Base-by-base conservation (phyloP, 306 rosid genomes). In the Quercus agrifolia region DNA sequence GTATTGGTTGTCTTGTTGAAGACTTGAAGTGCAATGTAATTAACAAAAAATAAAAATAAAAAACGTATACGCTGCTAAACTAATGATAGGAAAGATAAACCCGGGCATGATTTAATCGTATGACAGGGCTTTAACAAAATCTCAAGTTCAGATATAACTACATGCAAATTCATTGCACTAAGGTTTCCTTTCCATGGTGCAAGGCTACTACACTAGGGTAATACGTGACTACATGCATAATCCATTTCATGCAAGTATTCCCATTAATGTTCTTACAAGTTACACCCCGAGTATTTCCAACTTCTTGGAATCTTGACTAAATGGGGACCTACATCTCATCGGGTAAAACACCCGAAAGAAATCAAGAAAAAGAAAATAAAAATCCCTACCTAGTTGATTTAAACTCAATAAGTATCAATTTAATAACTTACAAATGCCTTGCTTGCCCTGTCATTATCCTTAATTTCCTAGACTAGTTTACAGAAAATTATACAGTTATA, bases 391-490 rank as follows among this genome's bases (percentile, higher is more conserved):
- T 52, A 81, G 77, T 59, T 75, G 75, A 71, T 14, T 73, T 38
- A 15, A 83, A 78, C 85, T 79, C 74, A 44, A 33, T 14, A 63
- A 69, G 57, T 64, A 77, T 84, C 78, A 38, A 82, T 79, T 71
- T 66, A 81, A 71, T 66, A 74, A 20, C 62, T 70, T 81, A 83
- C 88, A 78, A 71, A 85, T 81, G 75, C 19, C 81, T 82, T 76
- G 58, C 27, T 77, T 78, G 64, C 27, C 81, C 80, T 81, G 58
- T 83, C 86, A 74, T 57, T 76, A 85, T 64, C 85, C 80, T 83
- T 84, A 82, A 58, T 23, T 59, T 68, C 79, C 73, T 83, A 78
- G 70, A 78, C 87, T 89, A 86, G 77, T 58, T 18, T 69, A 79
- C 74, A 63, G 56, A 82, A 77, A 86, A 76, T 49, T 49, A 83